A percentile compares a stretch with the other conserved stretches of the same genome.
These are phyloP conservation scores for Leccinellum rugosiceps DNA, from an alignment of 768 basidiomycete genomes.

Conservation along the genomic window DNA sequence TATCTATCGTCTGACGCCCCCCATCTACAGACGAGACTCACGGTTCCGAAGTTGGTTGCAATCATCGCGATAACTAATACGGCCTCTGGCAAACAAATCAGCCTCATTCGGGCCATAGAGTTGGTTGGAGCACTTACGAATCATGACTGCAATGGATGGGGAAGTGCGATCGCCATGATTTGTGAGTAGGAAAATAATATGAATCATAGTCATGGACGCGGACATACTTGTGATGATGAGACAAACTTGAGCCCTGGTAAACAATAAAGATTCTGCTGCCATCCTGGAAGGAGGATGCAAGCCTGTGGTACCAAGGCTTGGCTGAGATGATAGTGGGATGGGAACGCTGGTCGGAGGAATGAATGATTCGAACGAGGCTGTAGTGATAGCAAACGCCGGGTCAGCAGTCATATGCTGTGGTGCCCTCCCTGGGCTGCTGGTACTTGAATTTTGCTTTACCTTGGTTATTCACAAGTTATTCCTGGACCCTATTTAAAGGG, in stretches of 20 bases:
- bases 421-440: too few relatives aligned
- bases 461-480: too few relatives aligned
- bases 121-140: conserved; percentile 49
- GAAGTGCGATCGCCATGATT: conserved; percentile 6
- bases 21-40: conserved; percentile 28
- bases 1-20: conserved; percentile 4
- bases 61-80: conserved; percentile 73
- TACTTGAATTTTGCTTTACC: too few relatives aligned
- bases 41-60: conserved; percentile 62
- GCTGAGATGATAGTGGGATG: conserved; percentile 10
- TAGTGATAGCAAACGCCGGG: too few relatives aligned
- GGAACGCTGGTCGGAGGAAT: neutral
- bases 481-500: too few relatives aligned
- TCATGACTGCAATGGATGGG: conserved; percentile 38
- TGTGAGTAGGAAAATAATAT: neutral
- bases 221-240: conserved; percentile 70
- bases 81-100: conserved; percentile 55
- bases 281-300: conserved; percentile 38
- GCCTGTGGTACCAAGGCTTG: conserved; percentile 10
- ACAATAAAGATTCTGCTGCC: conserved; percentile 68
- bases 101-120: neutral
- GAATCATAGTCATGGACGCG: neutral
- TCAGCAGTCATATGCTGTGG: too few relatives aligned
- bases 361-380: too few relatives aligned
- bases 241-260: conserved; percentile 65